A percentile compares a stretch with the other conserved stretches of the same genome.
Conservation (phyloP, 371 early-diverging fungal genomes). For the Circinella umbellata region DNA sequence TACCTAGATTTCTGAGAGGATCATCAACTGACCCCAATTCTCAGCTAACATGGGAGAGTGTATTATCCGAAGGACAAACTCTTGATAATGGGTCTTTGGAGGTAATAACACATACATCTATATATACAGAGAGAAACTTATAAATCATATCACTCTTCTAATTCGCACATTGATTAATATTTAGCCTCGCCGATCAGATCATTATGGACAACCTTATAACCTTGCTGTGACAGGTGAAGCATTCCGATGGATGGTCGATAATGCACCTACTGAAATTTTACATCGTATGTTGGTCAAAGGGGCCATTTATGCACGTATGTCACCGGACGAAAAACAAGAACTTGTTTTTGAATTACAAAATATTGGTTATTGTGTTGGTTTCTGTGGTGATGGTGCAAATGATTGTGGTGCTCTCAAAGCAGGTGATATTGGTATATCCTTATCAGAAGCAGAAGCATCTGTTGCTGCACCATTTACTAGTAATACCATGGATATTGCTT, state of each 20-base stretch:
- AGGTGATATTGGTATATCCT: conserved; percentile 97
- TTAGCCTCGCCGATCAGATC: conserved; percentile 18
- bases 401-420: conserved; percentile 99
- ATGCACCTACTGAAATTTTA: conserved; percentile 68
- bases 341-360: conserved; percentile 89
- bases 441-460: conserved; percentile 97
- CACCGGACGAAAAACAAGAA: conserved; percentile 98
- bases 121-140: not conserved
- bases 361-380: conserved; percentile 92
- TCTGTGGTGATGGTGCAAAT: conserved; percentile 99
- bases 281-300: conserved; percentile 88
- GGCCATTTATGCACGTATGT: conserved; percentile 98
- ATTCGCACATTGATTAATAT: not conserved
- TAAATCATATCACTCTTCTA: not conserved
- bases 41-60: conserved; percentile 76
- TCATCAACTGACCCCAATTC: conserved; percentile 58
- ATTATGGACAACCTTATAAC: conserved; percentile 51
- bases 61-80: conserved; percentile 58
- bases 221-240: conserved; percentile 96
- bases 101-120: conserved; percentile 24
- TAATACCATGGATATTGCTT: conserved; percentile 84
- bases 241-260: conserved; percentile 93
- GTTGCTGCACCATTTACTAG: conserved; percentile 98
- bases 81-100: conserved; percentile 70
- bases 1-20: conserved; percentile 60